phyloP scores from a whole-genome alignment of 176 grass and related monocot genomes.

The Eleusine indica region DNA sequence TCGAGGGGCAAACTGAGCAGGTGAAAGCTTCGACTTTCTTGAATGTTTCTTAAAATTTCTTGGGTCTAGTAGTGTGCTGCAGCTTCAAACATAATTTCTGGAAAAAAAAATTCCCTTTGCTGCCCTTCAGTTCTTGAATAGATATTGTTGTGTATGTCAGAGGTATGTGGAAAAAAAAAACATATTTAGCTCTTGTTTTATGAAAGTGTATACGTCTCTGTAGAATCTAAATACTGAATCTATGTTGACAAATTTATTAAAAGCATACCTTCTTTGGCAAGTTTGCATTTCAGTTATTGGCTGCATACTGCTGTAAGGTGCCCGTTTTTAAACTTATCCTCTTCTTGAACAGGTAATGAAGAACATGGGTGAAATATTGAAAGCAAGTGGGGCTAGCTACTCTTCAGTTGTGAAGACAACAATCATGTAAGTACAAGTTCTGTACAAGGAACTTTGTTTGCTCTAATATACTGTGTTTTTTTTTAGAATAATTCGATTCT shows the following conservation, averaged over 20 bases:
- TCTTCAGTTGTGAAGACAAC: constrained; percentile 98
- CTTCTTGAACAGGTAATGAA: constrained; percentile 66
- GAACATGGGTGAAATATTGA: constrained; percentile 95
- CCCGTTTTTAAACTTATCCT: constrained; percentile 2
- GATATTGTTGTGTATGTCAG: neutral
- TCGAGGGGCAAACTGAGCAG: constrained; percentile 97
- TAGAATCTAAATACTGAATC: neutral
- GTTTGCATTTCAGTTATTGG: neutral
- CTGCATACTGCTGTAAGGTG: neutral
- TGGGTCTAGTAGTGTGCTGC: neutral
- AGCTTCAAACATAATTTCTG: neutral
- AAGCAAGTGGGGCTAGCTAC: constrained; percentile 86
- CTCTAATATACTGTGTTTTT: neutral
- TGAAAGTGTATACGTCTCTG: neutral
- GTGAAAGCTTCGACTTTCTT: constrained; percentile 37
- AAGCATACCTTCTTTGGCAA: neutral
- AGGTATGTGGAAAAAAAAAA: neutral
- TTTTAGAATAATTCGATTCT: constrained; percentile 8
- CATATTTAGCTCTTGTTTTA: neutral
- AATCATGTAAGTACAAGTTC: constrained; percentile 67
- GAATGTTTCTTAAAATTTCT: neutral
- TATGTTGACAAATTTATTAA: neutral
- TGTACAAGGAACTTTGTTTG: constrained; percentile 5
- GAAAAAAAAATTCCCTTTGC: neutral
- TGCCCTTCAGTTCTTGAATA: neutral